Conservation (phyloP, 2,329 filamentous ascomycete genomes). For the Periconia digitata region DNA sequence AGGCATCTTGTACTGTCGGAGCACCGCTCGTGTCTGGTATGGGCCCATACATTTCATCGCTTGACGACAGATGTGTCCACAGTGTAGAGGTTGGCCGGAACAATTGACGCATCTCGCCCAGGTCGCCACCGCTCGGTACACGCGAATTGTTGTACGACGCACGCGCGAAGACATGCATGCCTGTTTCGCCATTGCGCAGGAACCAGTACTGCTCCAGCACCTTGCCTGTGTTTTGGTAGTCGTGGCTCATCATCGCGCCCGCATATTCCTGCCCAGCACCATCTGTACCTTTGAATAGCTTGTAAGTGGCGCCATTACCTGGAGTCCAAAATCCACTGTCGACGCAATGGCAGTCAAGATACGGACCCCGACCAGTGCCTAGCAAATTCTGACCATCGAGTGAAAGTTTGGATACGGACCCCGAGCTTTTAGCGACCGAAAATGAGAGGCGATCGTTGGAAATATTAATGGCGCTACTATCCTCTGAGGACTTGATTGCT, state of each 20-base stretch:
- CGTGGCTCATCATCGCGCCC: conserved; percentile 62
- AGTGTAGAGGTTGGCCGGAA: conserved; percentile 62
- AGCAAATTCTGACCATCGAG: conserved; percentile 57
- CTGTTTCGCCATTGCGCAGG: conserved; percentile 62
- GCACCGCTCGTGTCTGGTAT: conserved; percentile 49
- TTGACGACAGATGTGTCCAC: conserved; percentile 65
- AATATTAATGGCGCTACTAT: conserved; percentile 20
- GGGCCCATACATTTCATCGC: conserved; percentile 58
- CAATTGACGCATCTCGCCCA: conserved; percentile 63
- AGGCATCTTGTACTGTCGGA: conserved; percentile 63
- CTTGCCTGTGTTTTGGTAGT: conserved; percentile 60
- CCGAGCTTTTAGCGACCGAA: conserved; percentile 23
- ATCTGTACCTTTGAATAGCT: conserved; percentile 56
- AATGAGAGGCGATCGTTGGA: conserved; percentile 17
- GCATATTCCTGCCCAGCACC: conserved; percentile 56
- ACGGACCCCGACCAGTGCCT: conserved; percentile 58
- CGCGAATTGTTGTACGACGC: conserved; percentile 61
- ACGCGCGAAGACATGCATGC: conserved; percentile 63
- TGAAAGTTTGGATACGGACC: conserved; percentile 47
- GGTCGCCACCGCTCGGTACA: conserved; percentile 57
- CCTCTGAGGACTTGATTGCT: conserved; percentile 16
- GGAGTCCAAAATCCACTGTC: conserved; percentile 63
- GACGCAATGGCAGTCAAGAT: conserved; percentile 66
- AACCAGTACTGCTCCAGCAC: conserved; percentile 67
- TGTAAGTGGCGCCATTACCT: conserved; percentile 53